Base-by-base conservation (phyloP, 1,284 basidiomycete species). In the Papiliotrema laurentii region DNA sequence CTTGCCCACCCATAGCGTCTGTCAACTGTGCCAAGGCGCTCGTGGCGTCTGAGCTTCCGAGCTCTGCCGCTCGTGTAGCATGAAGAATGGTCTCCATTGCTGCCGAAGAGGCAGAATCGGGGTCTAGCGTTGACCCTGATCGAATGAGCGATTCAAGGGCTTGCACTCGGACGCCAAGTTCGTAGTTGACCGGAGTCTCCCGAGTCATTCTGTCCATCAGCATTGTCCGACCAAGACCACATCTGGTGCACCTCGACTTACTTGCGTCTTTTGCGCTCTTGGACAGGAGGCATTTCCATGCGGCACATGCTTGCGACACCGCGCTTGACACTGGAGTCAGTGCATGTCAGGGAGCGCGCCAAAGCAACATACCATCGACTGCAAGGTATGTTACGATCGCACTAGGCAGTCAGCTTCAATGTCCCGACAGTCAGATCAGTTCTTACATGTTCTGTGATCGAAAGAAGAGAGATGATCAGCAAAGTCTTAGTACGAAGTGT, bases 351-450 rank as follows among this genome's bases (percentile, higher is more conserved):
- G 25, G 24, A 7, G 14, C 16, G 6, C 11, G 4, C 21, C 10
- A 26, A 25, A 3, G n/a, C 22, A 21, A 35, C 55, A 25, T 39
- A 67, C 67, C 71, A 73, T 58, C 70, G 50, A 43, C 59, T 66
- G 50, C 71, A 73, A 2, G 71, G 71, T 27, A 73, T 68, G 47
- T 71, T 72, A 13, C 71, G 58, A 44, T 73, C 71, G 26, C 71
- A 73, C 59, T 73, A n/a, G 54, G 14, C 0, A 6, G 44, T 64
- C 49, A 60, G 53, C 37, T 3, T 21, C 6, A 13, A 6, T 30
- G 30, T 25, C 21, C 10, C 18, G 4, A 21, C 21, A 13, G n/a
- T 26, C 19, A 10, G 13, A 21, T 16, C 16, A 22, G 7, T 21
- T 49, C 63, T 55, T 33, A 65, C 63, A 49, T 65, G 66, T 61